phyloP scores from a whole-genome alignment of 2,329 filamentous ascomycete species.

The Thelonectria rubi region DNA sequence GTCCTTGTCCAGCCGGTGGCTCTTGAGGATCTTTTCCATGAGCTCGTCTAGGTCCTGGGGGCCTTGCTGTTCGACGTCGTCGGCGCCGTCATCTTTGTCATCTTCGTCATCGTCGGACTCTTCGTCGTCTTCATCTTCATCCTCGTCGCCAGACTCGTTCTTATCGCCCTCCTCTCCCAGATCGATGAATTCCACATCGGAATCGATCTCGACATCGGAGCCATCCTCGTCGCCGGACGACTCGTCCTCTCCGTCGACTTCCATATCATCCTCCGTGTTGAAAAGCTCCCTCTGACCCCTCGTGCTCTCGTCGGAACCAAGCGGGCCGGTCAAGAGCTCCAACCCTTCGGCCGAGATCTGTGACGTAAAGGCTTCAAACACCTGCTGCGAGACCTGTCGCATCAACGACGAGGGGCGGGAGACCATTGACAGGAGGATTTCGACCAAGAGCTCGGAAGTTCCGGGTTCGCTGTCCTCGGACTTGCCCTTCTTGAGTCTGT shows the following conservation, averaged over 20 bases:
- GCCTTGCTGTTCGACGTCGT: slow-evolving; percentile 53
- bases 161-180: slow-evolving; percentile 53
- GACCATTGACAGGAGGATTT: slow-evolving; percentile 89
- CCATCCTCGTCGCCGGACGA: slow-evolving; percentile 53
- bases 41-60: slow-evolving; percentile 72
- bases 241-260: slow-evolving; percentile 52
- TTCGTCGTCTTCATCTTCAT: slow-evolving; percentile 51
- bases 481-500: slow-evolving; percentile 65
- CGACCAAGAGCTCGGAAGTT: slow-evolving; percentile 78
- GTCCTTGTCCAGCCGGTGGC: slow-evolving; percentile 70
- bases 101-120: slow-evolving; percentile 54
- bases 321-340: slow-evolving; percentile 70
- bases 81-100: slow-evolving; percentile 54
- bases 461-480: slow-evolving; percentile 61
- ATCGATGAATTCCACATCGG: slow-evolving; percentile 62
- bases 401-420: slow-evolving; percentile 86
- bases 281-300: slow-evolving; percentile 90
- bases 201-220: slow-evolving; percentile 58
- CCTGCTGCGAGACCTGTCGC: slow-evolving; percentile 85
- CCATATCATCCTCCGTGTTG: slow-evolving; percentile 70
- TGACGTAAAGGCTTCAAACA: slow-evolving; percentile 83
- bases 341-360: slow-evolving; percentile 79
- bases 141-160: slow-evolving; percentile 54
- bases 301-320: slow-evolving; percentile 81
- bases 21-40: slow-evolving; percentile 80